Conservation (phyloP, 768 basidiomycete species). For the Tremella fuciformis region DNA sequence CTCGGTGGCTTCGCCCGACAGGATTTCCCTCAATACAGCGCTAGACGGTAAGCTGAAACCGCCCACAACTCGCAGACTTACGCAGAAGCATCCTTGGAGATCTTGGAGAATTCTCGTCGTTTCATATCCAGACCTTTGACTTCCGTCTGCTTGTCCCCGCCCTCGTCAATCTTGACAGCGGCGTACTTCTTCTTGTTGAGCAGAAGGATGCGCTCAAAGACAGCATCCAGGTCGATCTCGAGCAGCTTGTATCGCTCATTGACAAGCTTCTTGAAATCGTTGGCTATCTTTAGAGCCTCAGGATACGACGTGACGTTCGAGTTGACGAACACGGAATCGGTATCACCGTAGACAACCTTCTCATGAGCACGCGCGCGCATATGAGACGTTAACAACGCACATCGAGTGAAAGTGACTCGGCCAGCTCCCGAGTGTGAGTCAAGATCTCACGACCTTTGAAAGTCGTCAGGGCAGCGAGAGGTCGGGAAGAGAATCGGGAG, state of each 20-base stretch:
- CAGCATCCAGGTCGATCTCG: slow-evolving; percentile 91
- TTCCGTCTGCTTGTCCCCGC: slow-evolving; percentile 68
- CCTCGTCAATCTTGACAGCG: slow-evolving; percentile 88
- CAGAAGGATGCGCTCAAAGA: slow-evolving; percentile 87
- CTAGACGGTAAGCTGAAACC: slow-evolving; percentile 53
- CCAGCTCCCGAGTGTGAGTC: slow-evolving; percentile 86
- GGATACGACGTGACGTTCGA: slow-evolving; percentile 84
- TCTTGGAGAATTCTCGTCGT: slow-evolving; percentile 83
- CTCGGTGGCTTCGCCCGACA: slow-evolving; percentile 89
- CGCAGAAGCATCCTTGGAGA: slow-evolving; percentile 92
- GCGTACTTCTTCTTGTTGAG: slow-evolving; percentile 99
- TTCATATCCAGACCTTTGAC: slow-evolving; percentile 99
- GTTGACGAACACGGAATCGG: slow-evolving; percentile 98
- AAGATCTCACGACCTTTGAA: slow-evolving; percentile 97
- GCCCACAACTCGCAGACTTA: slow-evolving; percentile 55
- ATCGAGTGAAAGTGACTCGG: slow-evolving; percentile 83
- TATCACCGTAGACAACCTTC: slow-evolving; percentile 97
- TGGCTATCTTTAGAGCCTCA: slow-evolving; percentile 86
- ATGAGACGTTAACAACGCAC: slow-evolving; percentile 59
- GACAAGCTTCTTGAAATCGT: slow-evolving; percentile 89
- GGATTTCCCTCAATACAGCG: slow-evolving; percentile 81
- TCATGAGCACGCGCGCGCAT: neutral
- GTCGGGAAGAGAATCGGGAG: slow-evolving; percentile 92
- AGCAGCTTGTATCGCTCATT: slow-evolving; percentile 93
- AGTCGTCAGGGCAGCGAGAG: slow-evolving; percentile 94